Evolutionary conservation across 2,329 filamentous ascomycete genomes (phyloP), one percentile per base, ranked within the genome.

Genomic region (Colletotrichum eleusines): DNA sequence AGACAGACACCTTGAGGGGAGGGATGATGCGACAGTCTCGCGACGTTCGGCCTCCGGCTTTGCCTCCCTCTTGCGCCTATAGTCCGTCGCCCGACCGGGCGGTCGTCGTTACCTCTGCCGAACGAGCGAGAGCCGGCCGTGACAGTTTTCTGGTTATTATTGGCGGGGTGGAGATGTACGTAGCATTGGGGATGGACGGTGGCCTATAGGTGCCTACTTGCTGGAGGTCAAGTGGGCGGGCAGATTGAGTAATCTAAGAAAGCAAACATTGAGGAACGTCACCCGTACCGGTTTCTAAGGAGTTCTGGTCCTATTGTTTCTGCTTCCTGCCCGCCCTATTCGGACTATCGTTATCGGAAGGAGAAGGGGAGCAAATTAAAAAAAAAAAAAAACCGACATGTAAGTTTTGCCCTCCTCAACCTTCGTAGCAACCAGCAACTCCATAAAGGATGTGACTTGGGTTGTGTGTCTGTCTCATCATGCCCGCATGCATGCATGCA

Each of bases 1-100:
- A 33, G 7, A 33, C 31, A 7, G 7, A 7, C 31, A 3, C 31
- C 4, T 7, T 33, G 31, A 3, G 7, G 5, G 40, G 40, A 18
- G 2, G 20, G 20, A 20, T 20, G 16, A 66, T 12, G 20, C 20
- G 38, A 50, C 40, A 67, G 59, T 40, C 65, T 67, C 42, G 65
- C 20, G 26, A 60, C 55, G 35, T 14, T 48, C 40, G 46, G 12
- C n/a, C n/a, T 26, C 46, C 46, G 46, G 9, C n/a, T 48, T 33
- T 5, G 38, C 38, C 38, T 42, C 38, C 12, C 16, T 42, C 16
- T 16, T 4, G 1, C 38, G 2, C 38, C 31, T n/a, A n/a, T n/a
- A n/a, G 59, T 62, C 59, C 31, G 59, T 28, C 44, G 18, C 33
- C 59, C 31, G 33, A 46, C 44, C 44, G 31, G 31, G 14, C 31